phyloP scores from a whole-genome alignment of 2,329 filamentous ascomycete genomes.

The Thielaviopsis musarum region DNA sequence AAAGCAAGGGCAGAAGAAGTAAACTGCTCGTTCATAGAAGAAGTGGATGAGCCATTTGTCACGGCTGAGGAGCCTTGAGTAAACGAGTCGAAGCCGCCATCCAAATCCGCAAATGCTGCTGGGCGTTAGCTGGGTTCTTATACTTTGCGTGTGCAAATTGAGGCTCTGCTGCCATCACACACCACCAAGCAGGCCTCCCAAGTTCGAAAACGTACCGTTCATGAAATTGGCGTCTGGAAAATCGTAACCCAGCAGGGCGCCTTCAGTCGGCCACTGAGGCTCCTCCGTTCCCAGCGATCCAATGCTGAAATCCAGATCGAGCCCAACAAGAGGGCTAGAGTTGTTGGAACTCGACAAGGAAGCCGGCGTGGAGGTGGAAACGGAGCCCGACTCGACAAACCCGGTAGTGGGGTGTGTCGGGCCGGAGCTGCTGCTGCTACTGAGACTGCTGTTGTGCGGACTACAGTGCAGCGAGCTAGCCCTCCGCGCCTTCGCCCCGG shows the following conservation, averaged over 20 bases:
- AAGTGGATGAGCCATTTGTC: not conserved
- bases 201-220: constrained; percentile 1
- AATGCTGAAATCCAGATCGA: constrained; percentile 3
- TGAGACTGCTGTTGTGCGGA: not conserved
- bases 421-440: too few species aligned
- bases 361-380: not conserved
- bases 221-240: constrained; percentile 1
- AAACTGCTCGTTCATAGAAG: not conserved
- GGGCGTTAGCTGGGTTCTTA: not conserved
- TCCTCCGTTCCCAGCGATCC: not conserved
- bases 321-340: constrained; percentile 7
- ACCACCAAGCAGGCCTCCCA: not conserved
- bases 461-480: not conserved
- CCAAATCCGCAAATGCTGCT: constrained; percentile 5
- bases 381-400: not conserved
- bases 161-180: not conserved
- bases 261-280: constrained; percentile 1
- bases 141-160: not conserved
- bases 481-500: not conserved
- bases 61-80: constrained; percentile 1
- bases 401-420: not conserved
- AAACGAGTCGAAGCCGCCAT: constrained; percentile 2
- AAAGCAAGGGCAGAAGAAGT: constrained; percentile 4
- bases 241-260: not conserved
- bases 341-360: constrained; percentile 1